phyloP scores from a whole-genome alignment of 2,329 filamentous ascomycete species.

The Botrytis medusae region DNA sequence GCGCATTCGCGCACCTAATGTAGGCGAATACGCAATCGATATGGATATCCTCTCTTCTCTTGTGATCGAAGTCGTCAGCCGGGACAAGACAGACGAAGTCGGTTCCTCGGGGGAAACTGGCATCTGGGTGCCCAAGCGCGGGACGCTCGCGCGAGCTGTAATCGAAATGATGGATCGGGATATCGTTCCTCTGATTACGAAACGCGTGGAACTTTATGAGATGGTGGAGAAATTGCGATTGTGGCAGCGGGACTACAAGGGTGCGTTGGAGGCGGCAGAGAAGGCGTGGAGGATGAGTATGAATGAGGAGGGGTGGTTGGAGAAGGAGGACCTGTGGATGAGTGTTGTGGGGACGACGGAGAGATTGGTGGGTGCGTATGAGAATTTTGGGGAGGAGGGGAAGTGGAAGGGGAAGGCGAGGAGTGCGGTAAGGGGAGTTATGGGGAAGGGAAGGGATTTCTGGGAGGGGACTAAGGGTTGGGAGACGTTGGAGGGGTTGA shows the following conservation, averaged over 20 bases:
- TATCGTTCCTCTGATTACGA: conserved; percentile 81
- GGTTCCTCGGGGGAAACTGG: conserved; percentile 28
- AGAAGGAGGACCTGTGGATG: conserved; percentile 53
- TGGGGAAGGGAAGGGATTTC: conserved; percentile 75
- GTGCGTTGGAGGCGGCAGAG: conserved; percentile 80
- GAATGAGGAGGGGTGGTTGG: conserved; percentile 41
- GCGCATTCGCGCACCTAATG: conserved; percentile 63
- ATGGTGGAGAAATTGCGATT: conserved; percentile 69
- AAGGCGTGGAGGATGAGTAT: conserved; percentile 78
- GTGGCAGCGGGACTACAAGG: conserved; percentile 69
- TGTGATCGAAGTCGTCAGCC: conserved; percentile 66
- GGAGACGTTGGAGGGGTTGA: conserved; percentile 56
- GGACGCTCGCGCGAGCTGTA: conserved; percentile 61
- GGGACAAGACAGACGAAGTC: conserved; percentile 38
- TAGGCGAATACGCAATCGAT: conserved; percentile 78
- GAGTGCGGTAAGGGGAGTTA: conserved; percentile 77
- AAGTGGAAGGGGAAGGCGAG: conserved; percentile 89
- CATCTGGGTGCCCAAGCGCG: conserved; percentile 50
- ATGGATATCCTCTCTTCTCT: conserved; percentile 68
- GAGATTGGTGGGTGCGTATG: conserved; percentile 77
- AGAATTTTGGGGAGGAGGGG: conserved; percentile 68
- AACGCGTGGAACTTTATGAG: conserved; percentile 73
- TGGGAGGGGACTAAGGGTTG: conserved; percentile 80
- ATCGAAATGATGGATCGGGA: conserved; percentile 71
- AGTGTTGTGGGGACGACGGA: conserved; percentile 67